Conservation (phyloP, 805 yeast species). For the Candida nemodendra region DNA sequence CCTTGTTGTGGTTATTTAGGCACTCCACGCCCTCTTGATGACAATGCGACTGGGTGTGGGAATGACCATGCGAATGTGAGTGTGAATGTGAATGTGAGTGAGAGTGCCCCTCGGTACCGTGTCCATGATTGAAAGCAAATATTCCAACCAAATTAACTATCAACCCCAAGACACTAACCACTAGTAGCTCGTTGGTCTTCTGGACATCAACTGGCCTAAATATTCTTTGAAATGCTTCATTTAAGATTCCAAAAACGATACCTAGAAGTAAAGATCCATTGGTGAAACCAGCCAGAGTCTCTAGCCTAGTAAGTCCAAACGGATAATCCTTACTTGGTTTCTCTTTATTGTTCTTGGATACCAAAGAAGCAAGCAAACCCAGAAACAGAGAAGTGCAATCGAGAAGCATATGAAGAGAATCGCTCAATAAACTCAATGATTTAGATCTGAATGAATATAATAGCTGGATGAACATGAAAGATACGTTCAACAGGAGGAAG, state of each 20-base stretch:
- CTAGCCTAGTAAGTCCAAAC: constrained; percentile 81
- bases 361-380: constrained; percentile 81
- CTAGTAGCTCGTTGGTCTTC: constrained; percentile 76
- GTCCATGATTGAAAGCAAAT: constrained; percentile 90
- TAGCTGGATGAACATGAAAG: constrained; percentile 93
- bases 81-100: constrained; percentile 35
- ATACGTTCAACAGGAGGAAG: constrained; percentile 77
- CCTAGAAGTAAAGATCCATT: constrained; percentile 88
- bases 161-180: constrained; percentile 83
- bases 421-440: constrained; percentile 87
- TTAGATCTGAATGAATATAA: constrained; percentile 90
- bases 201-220: constrained; percentile 74
- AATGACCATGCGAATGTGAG: constrained; percentile 29
- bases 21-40: not conserved
- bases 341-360: constrained; percentile 30
- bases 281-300: constrained; percentile 92
- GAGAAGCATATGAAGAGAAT: constrained; percentile 92
- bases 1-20: constrained; percentile 37
- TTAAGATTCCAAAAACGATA: constrained; percentile 81
- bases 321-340: constrained; percentile 54
- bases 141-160: constrained; percentile 89
- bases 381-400: constrained; percentile 89
- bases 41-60: constrained; percentile 8
- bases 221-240: constrained; percentile 83
- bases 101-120: constrained; percentile 44